phyloP scores from a whole-genome alignment of 179 eudicot species.

The Drosera spatulata region DNA sequence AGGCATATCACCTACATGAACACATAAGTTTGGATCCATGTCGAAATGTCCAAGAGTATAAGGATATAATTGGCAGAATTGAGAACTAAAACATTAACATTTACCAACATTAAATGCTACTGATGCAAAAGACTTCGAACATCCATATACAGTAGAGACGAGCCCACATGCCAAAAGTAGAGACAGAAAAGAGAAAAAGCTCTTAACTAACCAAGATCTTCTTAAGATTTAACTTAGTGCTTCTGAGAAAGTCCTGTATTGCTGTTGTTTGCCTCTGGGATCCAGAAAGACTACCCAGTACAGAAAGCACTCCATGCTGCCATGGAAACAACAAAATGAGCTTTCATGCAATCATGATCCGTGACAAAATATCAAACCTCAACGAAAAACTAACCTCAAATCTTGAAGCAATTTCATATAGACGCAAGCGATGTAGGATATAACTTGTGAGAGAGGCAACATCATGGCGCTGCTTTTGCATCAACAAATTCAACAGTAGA shows the following conservation, averaged over 20 bases:
- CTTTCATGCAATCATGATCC: neutral
- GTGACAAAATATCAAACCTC: constrained; percentile 1
- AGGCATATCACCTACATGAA: too few species aligned
- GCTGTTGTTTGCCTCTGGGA: constrained; percentile 20
- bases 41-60: too few species aligned
- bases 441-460: constrained; percentile 78
- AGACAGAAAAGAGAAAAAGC: constrained; percentile 1
- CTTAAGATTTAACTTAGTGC: constrained; percentile 62
- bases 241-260: constrained; percentile 39
- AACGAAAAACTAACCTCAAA: constrained; percentile 60
- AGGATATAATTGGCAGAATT: too few species aligned
- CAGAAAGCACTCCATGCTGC: constrained; percentile 66
- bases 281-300: constrained; percentile 47
- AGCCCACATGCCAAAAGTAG: neutral
- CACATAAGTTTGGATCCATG: too few species aligned
- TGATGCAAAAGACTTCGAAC: too few species aligned
- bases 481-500: constrained; percentile 65
- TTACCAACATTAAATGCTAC: too few species aligned
- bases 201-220: constrained; percentile 66
- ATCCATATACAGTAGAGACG: neutral
- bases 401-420: constrained; percentile 85
- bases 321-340: constrained; percentile 13
- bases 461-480: constrained; percentile 82
- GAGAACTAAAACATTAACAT: too few species aligned
- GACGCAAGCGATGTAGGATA: constrained; percentile 80